Evolutionary conservation across 257 asterid species (phyloP).

Genomic region (Lycium ferocissimum): DNA sequence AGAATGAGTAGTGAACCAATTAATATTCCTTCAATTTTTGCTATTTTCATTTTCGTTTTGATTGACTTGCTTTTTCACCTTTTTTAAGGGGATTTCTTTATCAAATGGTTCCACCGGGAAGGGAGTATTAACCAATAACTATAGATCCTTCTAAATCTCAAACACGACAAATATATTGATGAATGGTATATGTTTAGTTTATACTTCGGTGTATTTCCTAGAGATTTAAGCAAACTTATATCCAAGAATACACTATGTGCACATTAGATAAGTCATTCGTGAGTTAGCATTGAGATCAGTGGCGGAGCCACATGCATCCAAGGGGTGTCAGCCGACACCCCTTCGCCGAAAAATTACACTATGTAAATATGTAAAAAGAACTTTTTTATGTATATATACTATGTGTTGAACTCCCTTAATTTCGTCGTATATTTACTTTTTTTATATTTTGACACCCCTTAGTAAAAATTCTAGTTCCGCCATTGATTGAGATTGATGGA

Average conservation of each 20-base stretch:
- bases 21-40: background rate
- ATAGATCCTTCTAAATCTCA: background rate
- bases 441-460: too few species aligned
- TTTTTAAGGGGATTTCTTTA: background rate
- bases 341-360: too few species aligned
- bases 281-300: slow-evolving; percentile 15
- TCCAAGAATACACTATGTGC: slow-evolving; percentile 13
- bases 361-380: too few species aligned
- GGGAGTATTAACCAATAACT: background rate
- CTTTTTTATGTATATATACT: too few species aligned
- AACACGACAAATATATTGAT: background rate
- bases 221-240: background rate
- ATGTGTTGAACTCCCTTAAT: too few species aligned
- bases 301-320: too few species aligned
- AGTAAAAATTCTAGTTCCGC: too few species aligned
- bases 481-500: background rate
- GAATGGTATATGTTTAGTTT: background rate
- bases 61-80: slow-evolving; percentile 1
- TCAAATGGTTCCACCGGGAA: background rate
- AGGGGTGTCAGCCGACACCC: too few species aligned
- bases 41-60: background rate
- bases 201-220: background rate
- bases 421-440: too few species aligned
- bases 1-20: background rate
- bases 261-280: background rate